phyloP scores from a whole-genome alignment of 1,284 basidiomycete species.

The Amylostereum areolatum region DNA sequence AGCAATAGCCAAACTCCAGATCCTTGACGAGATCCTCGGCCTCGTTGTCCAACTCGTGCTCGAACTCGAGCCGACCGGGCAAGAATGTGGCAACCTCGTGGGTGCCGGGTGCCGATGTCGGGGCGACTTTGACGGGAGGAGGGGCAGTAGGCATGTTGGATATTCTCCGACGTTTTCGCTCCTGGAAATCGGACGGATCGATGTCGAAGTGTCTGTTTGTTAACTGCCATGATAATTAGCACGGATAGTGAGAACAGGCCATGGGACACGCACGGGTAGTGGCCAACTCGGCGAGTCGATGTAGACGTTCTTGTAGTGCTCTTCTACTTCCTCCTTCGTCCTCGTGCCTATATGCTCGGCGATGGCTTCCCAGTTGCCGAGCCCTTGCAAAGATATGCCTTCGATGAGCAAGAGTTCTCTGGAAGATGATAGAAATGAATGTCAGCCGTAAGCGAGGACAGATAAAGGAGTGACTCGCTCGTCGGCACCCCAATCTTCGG shows the following conservation, averaged over 20 bases:
- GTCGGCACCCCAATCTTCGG: constrained; percentile 96
- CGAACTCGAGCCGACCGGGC: constrained; percentile 95
- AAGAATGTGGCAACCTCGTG: constrained; percentile 94
- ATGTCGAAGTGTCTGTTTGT: constrained; percentile 71
- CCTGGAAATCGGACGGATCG: constrained; percentile 79
- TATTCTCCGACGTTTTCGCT: constrained; percentile 82
- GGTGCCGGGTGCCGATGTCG: constrained; percentile 90
- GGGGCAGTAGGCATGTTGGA: constrained; percentile 56
- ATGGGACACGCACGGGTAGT: constrained; percentile 51
- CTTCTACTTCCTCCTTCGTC: constrained; percentile 90
- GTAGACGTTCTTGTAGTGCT: constrained; percentile 85
- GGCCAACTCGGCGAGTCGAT: constrained; percentile 77
- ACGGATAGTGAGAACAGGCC: constrained; percentile 2
- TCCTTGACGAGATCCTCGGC: constrained; percentile 96
- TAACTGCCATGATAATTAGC: constrained; percentile 28
- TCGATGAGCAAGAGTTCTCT: constrained; percentile 91
- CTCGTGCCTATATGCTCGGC: constrained; percentile 94
- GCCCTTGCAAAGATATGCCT: constrained; percentile 82
- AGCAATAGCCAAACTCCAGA: constrained; percentile 89
- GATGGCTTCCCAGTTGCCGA: constrained; percentile 98
- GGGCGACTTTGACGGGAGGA: constrained; percentile 61
- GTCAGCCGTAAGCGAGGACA: neutral
- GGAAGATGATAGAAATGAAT: constrained; percentile 1
- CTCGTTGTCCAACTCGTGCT: constrained; percentile 94
- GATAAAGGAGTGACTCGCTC: constrained; percentile 52